Evolutionary conservation across 768 basidiomycete species (phyloP), one percentile per base, ranked within the genome.

Genomic region (Tricholomella constricta): DNA sequence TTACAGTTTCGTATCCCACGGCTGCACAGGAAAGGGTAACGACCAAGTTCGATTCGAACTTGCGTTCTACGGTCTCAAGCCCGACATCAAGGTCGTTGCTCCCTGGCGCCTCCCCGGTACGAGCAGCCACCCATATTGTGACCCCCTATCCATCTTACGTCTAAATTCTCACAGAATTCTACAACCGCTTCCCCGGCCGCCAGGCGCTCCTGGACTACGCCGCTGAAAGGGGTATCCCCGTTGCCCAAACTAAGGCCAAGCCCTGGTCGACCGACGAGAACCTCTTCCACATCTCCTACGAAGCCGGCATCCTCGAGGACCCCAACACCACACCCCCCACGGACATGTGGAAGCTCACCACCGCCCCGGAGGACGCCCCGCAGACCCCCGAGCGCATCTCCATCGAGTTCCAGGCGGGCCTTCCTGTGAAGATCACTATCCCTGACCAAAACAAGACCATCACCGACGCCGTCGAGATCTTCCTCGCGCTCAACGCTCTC

Each of bases 181-280:
- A 98, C 82, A 82, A 96, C 72, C 92, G 94, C 54, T 99, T 99
- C 76, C 83, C 96, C 44, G 97, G 96, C 23, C 91, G 97, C 56
- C 88, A 91, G 64, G 94, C 93, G 17, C 87, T 99, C 51, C 88
- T 99, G 54, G 81, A 83, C 23, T 99, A 87, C 62, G 97, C 97
- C 25, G 86, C 86, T 7, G 77, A 91, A 66, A 91, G 93, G 69
- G 72, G 83, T 44, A 96, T 99, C 59, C 94, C 94, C 51, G 95
- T 99, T 55, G 81, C 86, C 58, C 97, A 99, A 75, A 99, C 97
- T 41, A 82, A 90, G 10, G 82, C 95, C 50, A 98, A 98, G 76
- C 96, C 97, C 32, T 99, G 97, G 97, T 98, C 96, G 2, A 99
- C 97, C 6, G 96, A 99, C 69, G 97, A 98, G 76, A 99, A 98